phyloP scores from a whole-genome alignment of 164 flowering plant species.

The Sedum album region DNA sequence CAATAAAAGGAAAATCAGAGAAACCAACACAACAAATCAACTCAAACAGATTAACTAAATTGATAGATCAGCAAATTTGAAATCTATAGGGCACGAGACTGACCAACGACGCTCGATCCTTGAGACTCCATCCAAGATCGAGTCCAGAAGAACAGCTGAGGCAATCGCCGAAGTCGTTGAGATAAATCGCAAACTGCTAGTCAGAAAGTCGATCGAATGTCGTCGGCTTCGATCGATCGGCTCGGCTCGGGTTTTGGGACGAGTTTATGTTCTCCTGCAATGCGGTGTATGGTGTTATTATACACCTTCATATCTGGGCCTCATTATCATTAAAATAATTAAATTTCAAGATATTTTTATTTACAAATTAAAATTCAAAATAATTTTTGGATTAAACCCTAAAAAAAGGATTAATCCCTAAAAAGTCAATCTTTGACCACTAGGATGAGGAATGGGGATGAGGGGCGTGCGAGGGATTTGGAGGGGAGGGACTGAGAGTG shows the following conservation, averaged over 20 bases:
- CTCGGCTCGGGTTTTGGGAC: neutral
- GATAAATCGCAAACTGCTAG: neutral
- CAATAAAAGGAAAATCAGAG: neutral
- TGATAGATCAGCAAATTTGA: neutral
- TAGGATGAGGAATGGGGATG: conserved; percentile 41
- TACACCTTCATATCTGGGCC: neutral
- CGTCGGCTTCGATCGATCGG: neutral
- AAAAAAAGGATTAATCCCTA: too few relatives aligned
- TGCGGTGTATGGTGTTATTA: neutral
- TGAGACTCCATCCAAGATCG: conserved; percentile 29
- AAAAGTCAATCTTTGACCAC: too few relatives aligned
- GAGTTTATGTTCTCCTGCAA: neutral
- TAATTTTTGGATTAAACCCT: conserved; percentile 75
- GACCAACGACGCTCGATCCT: conserved; percentile 39
- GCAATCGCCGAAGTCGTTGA: neutral
- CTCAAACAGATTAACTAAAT: neutral
- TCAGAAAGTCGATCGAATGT: neutral
- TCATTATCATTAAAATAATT: too few relatives aligned
- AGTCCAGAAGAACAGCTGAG: neutral
- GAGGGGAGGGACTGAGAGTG: conserved; percentile 37
- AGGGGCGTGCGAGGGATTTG: conserved; percentile 17
- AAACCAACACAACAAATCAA: neutral
- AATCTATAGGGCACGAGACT: conserved; percentile 14
- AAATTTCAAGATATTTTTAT: too few relatives aligned
- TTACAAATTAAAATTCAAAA: too few relatives aligned